These are phyloP conservation scores for Cordyceps cicadae DNA, from an alignment of 2,329 filamentous ascomycete species.

Conservation along the genomic window DNA sequence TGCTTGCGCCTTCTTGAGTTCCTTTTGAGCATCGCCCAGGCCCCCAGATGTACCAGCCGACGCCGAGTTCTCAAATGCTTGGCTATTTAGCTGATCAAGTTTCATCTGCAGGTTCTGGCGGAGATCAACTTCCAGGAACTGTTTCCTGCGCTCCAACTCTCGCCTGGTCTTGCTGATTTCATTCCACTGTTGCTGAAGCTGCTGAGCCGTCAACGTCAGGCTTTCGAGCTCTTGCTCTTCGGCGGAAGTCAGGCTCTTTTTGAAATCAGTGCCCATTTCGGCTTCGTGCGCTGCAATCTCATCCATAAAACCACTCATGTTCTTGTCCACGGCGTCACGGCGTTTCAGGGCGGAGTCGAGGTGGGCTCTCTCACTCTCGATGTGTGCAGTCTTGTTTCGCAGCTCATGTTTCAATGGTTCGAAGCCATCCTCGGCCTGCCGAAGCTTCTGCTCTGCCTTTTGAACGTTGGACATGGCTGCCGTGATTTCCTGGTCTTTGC, in stretches of 20 bases:
- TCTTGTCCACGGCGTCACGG: conserved; percentile 62
- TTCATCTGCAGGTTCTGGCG: conserved; percentile 82
- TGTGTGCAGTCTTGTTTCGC: conserved; percentile 62
- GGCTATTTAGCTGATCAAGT: conserved; percentile 74
- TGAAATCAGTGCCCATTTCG: conserved; percentile 80
- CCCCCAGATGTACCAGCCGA: conserved; percentile 50
- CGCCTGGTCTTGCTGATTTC: conserved; percentile 65
- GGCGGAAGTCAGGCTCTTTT: conserved; percentile 73
- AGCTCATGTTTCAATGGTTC: conserved; percentile 72
- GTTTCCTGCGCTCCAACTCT: conserved; percentile 72
- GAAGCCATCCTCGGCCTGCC: conserved; percentile 73
- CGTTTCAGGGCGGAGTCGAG: conserved; percentile 60
- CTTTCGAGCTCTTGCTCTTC: conserved; percentile 75
- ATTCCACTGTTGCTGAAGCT: conserved; percentile 68
- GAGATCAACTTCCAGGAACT: conserved; percentile 75
- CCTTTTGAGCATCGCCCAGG: conserved; percentile 69
- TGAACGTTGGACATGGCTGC: conserved; percentile 74
- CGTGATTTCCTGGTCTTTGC: conserved; percentile 83
- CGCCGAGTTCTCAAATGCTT: conserved; percentile 58
- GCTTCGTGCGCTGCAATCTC: conserved; percentile 69
- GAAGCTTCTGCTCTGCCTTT: conserved; percentile 70
- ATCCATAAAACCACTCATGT: conserved; percentile 67
- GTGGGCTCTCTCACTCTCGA: conserved; percentile 64
- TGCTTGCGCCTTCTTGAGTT: conserved; percentile 70
- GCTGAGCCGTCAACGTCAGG: conserved; percentile 60